A percentile compares a stretch with the other conserved stretches of the same genome.
Conservation (phyloP, 2,329 filamentous ascomycete species). For the Aphanoascus verrucosus region DNA sequence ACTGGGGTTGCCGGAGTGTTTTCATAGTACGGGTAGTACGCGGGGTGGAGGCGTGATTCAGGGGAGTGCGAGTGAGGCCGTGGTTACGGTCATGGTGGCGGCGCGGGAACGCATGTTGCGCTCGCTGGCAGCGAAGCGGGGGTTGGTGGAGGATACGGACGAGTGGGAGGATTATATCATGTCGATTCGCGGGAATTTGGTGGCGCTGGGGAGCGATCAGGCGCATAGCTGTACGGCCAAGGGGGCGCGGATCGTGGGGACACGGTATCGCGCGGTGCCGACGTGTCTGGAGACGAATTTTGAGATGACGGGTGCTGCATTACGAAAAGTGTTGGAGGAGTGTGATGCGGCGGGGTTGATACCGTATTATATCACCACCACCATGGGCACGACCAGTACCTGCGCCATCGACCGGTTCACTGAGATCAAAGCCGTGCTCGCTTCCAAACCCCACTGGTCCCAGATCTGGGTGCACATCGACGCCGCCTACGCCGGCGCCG, state of each 20-base stretch:
- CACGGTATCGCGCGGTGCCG: slow-evolving; percentile 63
- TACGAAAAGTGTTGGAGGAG: slow-evolving; percentile 53
- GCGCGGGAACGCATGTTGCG: slow-evolving; percentile 69
- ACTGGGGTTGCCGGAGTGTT: slow-evolving; percentile 61
- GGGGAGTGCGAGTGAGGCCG: slow-evolving; percentile 76
- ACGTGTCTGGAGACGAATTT: slow-evolving; percentile 54
- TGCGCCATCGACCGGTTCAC: slow-evolving; percentile 77
- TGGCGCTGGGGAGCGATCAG: slow-evolving; percentile 68
- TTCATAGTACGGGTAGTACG: slow-evolving; percentile 55
- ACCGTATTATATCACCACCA: slow-evolving; percentile 78
- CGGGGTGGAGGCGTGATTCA: slow-evolving; percentile 85
- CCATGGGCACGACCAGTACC: slow-evolving; percentile 75
- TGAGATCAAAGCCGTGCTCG: slow-evolving; percentile 50
- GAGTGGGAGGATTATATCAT: slow-evolving; percentile 61
- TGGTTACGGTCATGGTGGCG: slow-evolving; percentile 77
- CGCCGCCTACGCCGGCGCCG: slow-evolving; percentile 81
- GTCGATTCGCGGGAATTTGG: slow-evolving; percentile 57
- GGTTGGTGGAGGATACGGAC: slow-evolving; percentile 35
- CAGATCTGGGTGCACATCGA: slow-evolving; percentile 86
- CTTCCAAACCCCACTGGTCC: slow-evolving; percentile 38
- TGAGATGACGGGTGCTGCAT: slow-evolving; percentile 54
- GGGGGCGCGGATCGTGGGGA: slow-evolving; percentile 73
- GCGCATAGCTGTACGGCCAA: slow-evolving; percentile 80
- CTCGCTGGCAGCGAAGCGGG: slow-evolving; percentile 43
- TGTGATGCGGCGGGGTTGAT: slow-evolving; percentile 59